Evolutionary conservation across 805 yeast genomes (phyloP), one percentile per base, ranked within the genome.

Genomic region (Cephaloascus fragrans): DNA sequence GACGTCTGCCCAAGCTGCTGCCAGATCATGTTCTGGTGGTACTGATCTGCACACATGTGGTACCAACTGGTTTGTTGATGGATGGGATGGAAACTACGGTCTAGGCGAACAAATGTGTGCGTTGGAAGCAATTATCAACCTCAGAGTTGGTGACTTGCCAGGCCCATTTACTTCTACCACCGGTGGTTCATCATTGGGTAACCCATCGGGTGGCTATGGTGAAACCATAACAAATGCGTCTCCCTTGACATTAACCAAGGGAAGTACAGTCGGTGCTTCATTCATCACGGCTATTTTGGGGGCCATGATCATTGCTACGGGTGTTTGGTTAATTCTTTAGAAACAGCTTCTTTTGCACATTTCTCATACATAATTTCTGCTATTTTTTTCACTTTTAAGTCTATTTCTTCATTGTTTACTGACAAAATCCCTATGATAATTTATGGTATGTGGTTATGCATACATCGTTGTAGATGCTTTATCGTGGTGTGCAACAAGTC

Each of bases 41-140:
- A 43, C 61, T 4, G 97, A 89, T 56, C 86, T 86, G 15, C 82
- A 77, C 45, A 89, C 97, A 0, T 87, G 96, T 62, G 95, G 95
- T 35, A 56, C 70, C 39, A 65, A 80, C 56, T 86, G 96, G 96
- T 55, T 70, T 12, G 43, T 48, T 14, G 60, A 59, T 29, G 65
- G 71, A 4, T 83, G 82, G 76, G 95, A 85, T 56, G 75, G 71
- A 1, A 53, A 50, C 40, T 84, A 73, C 48, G 95, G 95, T 1
- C 69, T 86, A 32, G 95, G 95, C 37, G 94, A 87, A 58, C 95
- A 86, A 57, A 80, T 83, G 70, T 62, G 75, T 28, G 94, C 94
- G 0, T 60, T 84, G 38, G 95, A 85, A 47, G 68, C 71, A 2
- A 67, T 83, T 28, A 74, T 73, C 40, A 64, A 65, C 50, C 51